phyloP scores from a whole-genome alignment of 2,329 filamentous ascomycete species.

The Hymenoscyphus fructigenus region DNA sequence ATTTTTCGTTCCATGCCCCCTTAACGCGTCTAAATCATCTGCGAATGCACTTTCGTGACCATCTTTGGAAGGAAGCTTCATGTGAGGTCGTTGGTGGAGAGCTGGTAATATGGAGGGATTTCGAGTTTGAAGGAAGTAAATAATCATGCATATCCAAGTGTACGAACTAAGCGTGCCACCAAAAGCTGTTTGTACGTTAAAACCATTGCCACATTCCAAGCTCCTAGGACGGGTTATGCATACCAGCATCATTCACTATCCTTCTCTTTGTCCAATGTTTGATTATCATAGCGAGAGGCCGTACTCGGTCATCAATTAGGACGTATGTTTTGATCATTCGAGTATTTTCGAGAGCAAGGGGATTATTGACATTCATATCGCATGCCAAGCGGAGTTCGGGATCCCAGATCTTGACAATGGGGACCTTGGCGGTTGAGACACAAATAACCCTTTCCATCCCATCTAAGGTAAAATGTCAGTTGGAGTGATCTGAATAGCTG shows the following conservation, averaged over 20 bases:
- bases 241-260: slow-evolving; percentile 94
- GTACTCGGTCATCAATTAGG: slow-evolving; percentile 84
- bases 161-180: slow-evolving; percentile 96
- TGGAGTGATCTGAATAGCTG: not conserved
- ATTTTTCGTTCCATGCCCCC: slow-evolving; percentile 74
- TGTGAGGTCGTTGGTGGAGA: slow-evolving; percentile 71
- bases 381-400: slow-evolving; percentile 85
- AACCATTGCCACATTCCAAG: not conserved
- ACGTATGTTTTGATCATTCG: slow-evolving; percentile 98
- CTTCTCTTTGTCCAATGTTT: slow-evolving; percentile 96
- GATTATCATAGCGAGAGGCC: slow-evolving; percentile 91
- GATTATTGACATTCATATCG: slow-evolving; percentile 99
- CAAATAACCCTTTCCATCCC: slow-evolving; percentile 97
- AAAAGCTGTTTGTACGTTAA: slow-evolving; percentile 58
- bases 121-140: slow-evolving; percentile 90
- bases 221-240: slow-evolving; percentile 36
- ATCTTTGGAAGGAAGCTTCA: slow-evolving; percentile 59
- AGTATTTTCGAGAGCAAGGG: slow-evolving; percentile 90
- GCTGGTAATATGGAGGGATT: slow-evolving; percentile 81
- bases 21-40: slow-evolving; percentile 75
- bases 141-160: slow-evolving; percentile 98
- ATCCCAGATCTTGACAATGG: slow-evolving; percentile 99
- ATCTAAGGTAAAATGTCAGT: slow-evolving; percentile 56
- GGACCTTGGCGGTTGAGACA: slow-evolving; percentile 91
- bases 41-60: slow-evolving; percentile 77